Conservation (phyloP, 2,329 filamentous ascomycete species). For the Colletotrichum godetiae region DNA sequence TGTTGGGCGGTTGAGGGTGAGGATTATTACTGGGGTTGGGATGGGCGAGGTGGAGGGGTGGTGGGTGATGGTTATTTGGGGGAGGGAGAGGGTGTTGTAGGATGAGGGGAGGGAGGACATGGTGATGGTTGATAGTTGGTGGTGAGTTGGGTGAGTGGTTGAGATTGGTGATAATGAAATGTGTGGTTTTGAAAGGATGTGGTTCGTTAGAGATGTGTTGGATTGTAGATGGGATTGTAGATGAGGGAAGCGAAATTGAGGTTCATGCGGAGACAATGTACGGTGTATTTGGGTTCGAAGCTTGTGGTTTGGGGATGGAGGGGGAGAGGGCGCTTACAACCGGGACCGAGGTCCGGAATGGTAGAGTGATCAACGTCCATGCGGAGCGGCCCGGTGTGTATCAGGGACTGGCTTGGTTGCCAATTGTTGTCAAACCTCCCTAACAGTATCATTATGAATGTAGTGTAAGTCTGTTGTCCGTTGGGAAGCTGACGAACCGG, state of each 20-base stretch:
- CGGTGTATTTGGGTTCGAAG: not conserved
- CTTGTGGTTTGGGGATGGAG: slow-evolving; percentile 3
- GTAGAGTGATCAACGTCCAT: slow-evolving; percentile 1
- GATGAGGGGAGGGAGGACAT: slow-evolving; percentile 42
- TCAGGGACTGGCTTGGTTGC: not conserved
- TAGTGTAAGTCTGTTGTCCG: not conserved
- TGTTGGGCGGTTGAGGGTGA: slow-evolving; percentile 72
- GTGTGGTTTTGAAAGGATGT: not conserved
- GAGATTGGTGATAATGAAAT: not conserved
- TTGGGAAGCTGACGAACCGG: not conserved
- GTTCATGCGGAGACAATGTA: not conserved
- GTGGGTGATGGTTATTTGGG: slow-evolving; percentile 60
- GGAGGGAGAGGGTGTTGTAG: slow-evolving; percentile 56
- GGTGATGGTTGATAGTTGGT: not conserved
- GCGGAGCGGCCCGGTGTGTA: not conserved
- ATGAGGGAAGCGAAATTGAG: too few relatives aligned
- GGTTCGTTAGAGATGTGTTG: not conserved
- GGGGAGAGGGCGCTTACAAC: slow-evolving; percentile 9
- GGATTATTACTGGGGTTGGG: slow-evolving; percentile 70
- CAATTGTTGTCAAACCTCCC: not conserved
- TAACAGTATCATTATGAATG: not conserved
- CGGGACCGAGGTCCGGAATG: slow-evolving; percentile 27
- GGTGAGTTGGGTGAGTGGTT: not conserved
- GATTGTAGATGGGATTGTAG: too few relatives aligned
- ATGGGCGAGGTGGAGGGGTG: slow-evolving; percentile 61